A percentile compares a stretch with the other conserved stretches of the same genome.
These are phyloP conservation scores for Leccinum obscurum DNA, from an alignment of 768 basidiomycete genomes.

Conservation along the genomic window DNA sequence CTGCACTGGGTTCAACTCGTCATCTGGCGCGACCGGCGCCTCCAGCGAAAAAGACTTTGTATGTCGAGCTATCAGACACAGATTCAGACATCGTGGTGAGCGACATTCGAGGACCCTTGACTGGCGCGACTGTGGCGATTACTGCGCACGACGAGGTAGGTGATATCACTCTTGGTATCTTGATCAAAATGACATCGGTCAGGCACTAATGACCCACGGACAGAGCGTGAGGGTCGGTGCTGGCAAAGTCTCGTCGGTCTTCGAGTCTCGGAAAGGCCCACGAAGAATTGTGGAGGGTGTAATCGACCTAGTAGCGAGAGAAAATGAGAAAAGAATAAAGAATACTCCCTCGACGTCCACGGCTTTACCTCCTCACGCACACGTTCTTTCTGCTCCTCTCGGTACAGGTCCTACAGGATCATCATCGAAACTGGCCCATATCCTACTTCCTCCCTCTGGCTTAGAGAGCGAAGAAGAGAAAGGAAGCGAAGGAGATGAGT, in stretches of 20 bases:
- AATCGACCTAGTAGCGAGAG: conserved; percentile 11
- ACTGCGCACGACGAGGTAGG: background rate
- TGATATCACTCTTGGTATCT: conserved; percentile 2
- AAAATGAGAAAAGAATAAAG: conserved; percentile 1
- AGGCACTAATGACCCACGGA: conserved; percentile 1
- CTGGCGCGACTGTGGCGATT: background rate
- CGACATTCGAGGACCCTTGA: conserved; percentile 3
- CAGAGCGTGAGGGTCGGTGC: conserved; percentile 11
- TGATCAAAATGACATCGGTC: too few relatives aligned
- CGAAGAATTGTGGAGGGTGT: background rate
- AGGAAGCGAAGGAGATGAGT: conserved; percentile 13
- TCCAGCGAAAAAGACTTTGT: conserved; percentile 17
- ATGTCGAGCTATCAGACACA: conserved; percentile 27
- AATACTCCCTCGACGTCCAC: conserved; percentile 1
- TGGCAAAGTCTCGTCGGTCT: background rate
- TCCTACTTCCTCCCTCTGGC: conserved; percentile 8
- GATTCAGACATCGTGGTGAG: conserved; percentile 23
- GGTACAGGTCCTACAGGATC: background rate
- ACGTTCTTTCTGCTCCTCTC: conserved; percentile 4
- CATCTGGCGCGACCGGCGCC: background rate
- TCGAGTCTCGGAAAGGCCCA: background rate
- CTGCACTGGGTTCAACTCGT: background rate
- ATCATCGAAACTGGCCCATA: conserved; percentile 16
- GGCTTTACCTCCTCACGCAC: background rate
- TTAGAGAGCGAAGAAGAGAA: conserved; percentile 15